Evolutionary conservation across 2,329 filamentous ascomycete genomes (phyloP).

Genomic region (Calonectria pseudoturangicola): DNA sequence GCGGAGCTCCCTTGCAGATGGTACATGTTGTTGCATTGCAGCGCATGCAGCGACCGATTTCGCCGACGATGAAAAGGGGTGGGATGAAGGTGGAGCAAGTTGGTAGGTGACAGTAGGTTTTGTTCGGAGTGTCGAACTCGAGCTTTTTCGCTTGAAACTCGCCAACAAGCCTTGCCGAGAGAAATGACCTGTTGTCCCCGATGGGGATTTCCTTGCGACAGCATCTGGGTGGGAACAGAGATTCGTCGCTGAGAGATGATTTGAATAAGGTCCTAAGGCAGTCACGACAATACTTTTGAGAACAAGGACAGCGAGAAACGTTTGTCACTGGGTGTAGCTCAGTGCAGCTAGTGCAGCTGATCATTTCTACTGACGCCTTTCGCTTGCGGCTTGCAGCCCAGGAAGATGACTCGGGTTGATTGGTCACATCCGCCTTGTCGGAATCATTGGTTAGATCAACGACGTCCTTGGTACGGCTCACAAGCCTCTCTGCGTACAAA

Average conservation of each 20-base stretch:
- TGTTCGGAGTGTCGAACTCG: constrained; percentile 68
- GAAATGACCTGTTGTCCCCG: constrained; percentile 56
- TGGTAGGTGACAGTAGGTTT: constrained; percentile 69
- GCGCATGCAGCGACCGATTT: constrained; percentile 62
- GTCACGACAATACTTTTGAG: constrained; percentile 70
- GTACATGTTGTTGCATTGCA: constrained; percentile 69
- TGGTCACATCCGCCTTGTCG: not conserved
- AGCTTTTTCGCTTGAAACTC: constrained; percentile 66
- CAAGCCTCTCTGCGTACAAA: not conserved
- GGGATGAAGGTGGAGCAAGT: constrained; percentile 69
- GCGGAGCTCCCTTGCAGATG: constrained; percentile 68
- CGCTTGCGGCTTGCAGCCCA: constrained; percentile 15
- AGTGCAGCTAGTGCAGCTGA: constrained; percentile 6
- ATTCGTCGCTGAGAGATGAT: constrained; percentile 67
- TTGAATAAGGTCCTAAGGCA: constrained; percentile 69
- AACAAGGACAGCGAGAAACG: constrained; percentile 10
- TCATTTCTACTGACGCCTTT: no score
- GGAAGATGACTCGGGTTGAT: constrained; percentile 21
- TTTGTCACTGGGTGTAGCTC: not conserved
- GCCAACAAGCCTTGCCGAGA: constrained; percentile 59
- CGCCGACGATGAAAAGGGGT: constrained; percentile 56
- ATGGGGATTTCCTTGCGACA: constrained; percentile 66
- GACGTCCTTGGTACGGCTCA: not conserved
- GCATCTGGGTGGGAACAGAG: constrained; percentile 73
- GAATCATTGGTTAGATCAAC: not conserved